Conservation (phyloP, 2,329 filamentous ascomycete species). For the Ophiosphaerella narmari region DNA sequence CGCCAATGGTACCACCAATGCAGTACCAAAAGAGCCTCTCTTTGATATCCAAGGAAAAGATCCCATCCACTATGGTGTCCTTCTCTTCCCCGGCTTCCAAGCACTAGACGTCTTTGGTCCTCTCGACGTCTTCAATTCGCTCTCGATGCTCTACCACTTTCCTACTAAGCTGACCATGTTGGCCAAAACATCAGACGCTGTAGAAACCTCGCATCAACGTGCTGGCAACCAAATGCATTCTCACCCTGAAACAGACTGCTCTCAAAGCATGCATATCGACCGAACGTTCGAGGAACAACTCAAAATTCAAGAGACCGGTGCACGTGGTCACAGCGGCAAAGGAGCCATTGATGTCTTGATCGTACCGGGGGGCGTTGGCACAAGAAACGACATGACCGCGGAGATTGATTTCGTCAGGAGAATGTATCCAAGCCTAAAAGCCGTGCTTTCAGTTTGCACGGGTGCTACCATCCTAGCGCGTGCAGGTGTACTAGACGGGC, state of each 20-base stretch:
- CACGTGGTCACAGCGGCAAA: slow-evolving; percentile 3
- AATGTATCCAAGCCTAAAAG: slow-evolving; percentile 55
- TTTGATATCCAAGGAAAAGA: slow-evolving; percentile 15
- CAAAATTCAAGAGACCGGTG: slow-evolving; percentile 12
- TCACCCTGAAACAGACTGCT: slow-evolving; percentile 21
- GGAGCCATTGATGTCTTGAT: slow-evolving; percentile 60
- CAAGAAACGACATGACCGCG: slow-evolving; percentile 29
- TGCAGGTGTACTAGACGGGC: slow-evolving; percentile 63
- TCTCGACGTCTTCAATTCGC: slow-evolving; percentile 49
- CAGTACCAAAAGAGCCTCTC: slow-evolving; percentile 4
- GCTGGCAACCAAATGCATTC: slow-evolving; percentile 20
- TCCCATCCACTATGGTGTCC: slow-evolving; percentile 26
- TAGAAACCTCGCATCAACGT: slow-evolving; percentile 24
- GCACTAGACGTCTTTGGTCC: slow-evolving; percentile 49
- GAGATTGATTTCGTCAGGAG: slow-evolving; percentile 55
- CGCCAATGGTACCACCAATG: slow-evolving; percentile 2
- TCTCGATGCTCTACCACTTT: slow-evolving; percentile 30
- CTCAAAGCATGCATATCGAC: slow-evolving; percentile 21
- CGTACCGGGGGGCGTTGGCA: slow-evolving; percentile 66
- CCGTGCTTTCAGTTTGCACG: slow-evolving; percentile 68
- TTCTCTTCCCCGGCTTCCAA: slow-evolving; percentile 29
- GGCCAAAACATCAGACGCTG: slow-evolving; percentile 24
- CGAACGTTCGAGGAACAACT: slow-evolving; percentile 22
- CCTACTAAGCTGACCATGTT: slow-evolving; percentile 36
- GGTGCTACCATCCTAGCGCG: slow-evolving; percentile 62